Conservation (phyloP, 2,329 filamentous ascomycete species). For the Calonectria montana region DNA sequence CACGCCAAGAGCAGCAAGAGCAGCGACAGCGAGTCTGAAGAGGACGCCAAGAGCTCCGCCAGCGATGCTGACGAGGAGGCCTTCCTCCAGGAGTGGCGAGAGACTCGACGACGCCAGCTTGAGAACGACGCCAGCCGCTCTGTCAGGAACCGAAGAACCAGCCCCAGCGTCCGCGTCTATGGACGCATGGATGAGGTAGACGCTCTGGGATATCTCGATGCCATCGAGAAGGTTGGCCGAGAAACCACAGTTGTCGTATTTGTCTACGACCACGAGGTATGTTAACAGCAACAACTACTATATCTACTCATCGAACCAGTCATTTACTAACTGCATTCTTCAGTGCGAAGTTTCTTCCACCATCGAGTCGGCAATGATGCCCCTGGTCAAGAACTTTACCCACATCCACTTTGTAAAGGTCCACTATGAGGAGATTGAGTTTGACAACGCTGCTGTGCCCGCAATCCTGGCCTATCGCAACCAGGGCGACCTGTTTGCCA, state of each 20-base stretch:
- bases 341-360: conserved; percentile 83
- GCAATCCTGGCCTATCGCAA: conserved; percentile 90
- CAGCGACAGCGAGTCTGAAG: conserved; percentile 59
- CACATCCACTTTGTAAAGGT: conserved; percentile 90
- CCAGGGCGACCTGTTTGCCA: conserved; percentile 89
- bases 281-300: conserved; percentile 42
- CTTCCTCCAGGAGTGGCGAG: conserved; percentile 88
- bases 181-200: conserved; percentile 87
- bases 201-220: conserved; percentile 92
- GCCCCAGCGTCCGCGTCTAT: conserved; percentile 81
- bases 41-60: conserved; percentile 57
- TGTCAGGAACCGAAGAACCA: conserved; percentile 74
- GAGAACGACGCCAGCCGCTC: conserved; percentile 67
- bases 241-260: conserved; percentile 92
- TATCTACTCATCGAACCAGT: conserved; percentile 23
- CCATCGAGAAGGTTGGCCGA: conserved; percentile 86
- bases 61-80: conserved; percentile 78
- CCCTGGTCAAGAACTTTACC: conserved; percentile 77
- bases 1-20: conserved; percentile 43
- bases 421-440: conserved; percentile 91
- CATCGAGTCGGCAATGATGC: conserved; percentile 81
- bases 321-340: conserved; percentile 41
- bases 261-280: conserved; percentile 88
- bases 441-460: conserved; percentile 88
- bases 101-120: conserved; percentile 82